Percentiles rank a stretch among this genome's conserved stretches.
Evolutionary conservation across 257 asterid genomes (phyloP).

Genomic region (Perilla frutescens): DNA sequence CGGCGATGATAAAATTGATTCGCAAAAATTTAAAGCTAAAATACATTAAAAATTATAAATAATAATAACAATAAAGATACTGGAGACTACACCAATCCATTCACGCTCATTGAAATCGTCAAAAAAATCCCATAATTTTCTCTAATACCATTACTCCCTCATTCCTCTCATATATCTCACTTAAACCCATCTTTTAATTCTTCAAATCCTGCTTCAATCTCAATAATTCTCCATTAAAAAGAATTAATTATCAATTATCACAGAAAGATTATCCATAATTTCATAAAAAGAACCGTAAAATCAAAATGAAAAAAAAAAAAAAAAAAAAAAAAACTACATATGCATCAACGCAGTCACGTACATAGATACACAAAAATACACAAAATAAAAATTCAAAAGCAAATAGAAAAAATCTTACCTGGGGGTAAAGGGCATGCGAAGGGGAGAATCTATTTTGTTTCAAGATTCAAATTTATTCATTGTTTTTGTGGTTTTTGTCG

Average conservation of each 20-base stretch:
- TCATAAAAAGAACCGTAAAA: not conserved
- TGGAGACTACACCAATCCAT: not conserved
- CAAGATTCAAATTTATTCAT: not conserved
- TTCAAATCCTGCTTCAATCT: not conserved
- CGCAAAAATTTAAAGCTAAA: not conserved
- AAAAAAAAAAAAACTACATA: not conserved
- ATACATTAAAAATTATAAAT: too few species aligned
- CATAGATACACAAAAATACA: not conserved
- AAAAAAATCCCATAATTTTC: too few species aligned
- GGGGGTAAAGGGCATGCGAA: slow-evolving; percentile 30
- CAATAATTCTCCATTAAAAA: not conserved
- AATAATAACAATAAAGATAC: too few species aligned
- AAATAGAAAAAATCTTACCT: slow-evolving; percentile 23
- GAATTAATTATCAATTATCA: not conserved
- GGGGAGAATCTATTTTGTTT: slow-evolving; percentile 20
- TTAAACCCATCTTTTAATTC: not conserved
- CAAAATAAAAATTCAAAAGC: not conserved
- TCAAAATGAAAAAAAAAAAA: slow-evolving; percentile 1
- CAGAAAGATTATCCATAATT: not conserved
- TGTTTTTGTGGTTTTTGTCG: not conserved
- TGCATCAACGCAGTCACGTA: not conserved
- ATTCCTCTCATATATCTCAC: not conserved
- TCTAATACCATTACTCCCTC: not conserved
- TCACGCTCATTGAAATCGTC: not conserved
- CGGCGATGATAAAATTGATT: not conserved